Base-by-base conservation (phyloP, 176 grass and related monocot species). In the Stipa capillata region DNA sequence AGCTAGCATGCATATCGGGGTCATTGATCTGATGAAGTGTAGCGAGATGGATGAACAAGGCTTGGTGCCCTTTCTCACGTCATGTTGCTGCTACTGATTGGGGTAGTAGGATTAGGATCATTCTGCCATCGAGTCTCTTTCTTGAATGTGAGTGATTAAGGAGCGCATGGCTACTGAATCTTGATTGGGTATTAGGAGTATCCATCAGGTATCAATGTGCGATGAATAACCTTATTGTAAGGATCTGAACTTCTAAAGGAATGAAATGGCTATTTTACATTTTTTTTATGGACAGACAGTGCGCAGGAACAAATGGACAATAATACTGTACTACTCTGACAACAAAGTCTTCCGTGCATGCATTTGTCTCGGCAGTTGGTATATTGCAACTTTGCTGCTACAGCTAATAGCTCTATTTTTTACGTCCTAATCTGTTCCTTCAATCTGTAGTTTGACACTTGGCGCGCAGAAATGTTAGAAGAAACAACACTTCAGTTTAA, bases 351-450 rank as follows among this genome's bases (percentile, higher is more conserved):
- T 35, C 34, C 49, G 16, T 56, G 69, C 44, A 65, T 83, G 61
- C 49, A 84, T 68, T 37, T 68, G 82, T 20, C 72, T 45, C 48
- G 62, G 45, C 72, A 29, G 43, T 45, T 57, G 24, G 63, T 36
- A 24, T 57, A 49, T 77, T 58, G 37, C 61, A 57, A 32, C 64
- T 0, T 17, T 8, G 6, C 25, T 39, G n/a, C 70, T 75, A 54
- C 13, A 53, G 34, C n/a, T n/a, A n/a, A n/a, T n/a, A n/a, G n/a
- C n/a, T n/a, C n/a, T 35, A 32, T 70, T 27, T 24, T 81, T 71
- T 67, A 33, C 52, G 79, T 35, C 79, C 65, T 72, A 37, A 32
- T 35, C 61, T 15, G 62, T 58, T 84, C 16, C 27, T 77, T 14
- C 73, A 44, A 48, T 77, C 68, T 72, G 28, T 47, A 69, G 63